Evolutionary conservation across 2,329 filamentous ascomycete genomes (phyloP).

Genomic region (Arthrobotrys musiformis): DNA sequence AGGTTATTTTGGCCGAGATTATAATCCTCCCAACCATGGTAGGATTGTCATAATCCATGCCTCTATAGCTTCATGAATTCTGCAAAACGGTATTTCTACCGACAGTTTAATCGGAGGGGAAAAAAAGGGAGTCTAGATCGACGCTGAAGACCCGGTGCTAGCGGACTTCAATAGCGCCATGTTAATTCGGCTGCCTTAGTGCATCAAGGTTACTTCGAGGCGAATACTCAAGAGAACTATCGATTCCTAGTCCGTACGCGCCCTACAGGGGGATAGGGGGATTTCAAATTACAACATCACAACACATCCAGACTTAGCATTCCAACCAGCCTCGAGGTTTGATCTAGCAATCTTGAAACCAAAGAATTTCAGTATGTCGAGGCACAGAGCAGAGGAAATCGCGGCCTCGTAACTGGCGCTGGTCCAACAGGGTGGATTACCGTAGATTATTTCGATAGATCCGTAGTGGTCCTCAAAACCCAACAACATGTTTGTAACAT

Average conservation of each 20-base stretch:
- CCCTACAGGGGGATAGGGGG: background rate
- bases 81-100: constrained; percentile 1
- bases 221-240: background rate
- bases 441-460: no score
- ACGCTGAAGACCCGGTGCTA: background rate
- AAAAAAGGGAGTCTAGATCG: constrained; percentile 9
- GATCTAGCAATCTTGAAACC: background rate
- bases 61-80: background rate
- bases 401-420: no score
- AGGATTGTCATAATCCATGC: background rate
- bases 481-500: no score
- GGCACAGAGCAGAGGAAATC: background rate
- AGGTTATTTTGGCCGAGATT: background rate
- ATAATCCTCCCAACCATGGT: background rate
- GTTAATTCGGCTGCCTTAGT: background rate
- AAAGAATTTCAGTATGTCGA: background rate
- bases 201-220: no score
- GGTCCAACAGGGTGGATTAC: background rate
- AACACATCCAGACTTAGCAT: constrained; percentile 1
- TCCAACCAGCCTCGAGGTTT: background rate
- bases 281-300: background rate
- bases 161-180: constrained; percentile 6
- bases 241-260: background rate
- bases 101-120: constrained; percentile 20
- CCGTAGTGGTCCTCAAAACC: no score